phyloP scores from a whole-genome alignment of 208 protist genomes.

The Acanthamoeba castellanii region DNA sequence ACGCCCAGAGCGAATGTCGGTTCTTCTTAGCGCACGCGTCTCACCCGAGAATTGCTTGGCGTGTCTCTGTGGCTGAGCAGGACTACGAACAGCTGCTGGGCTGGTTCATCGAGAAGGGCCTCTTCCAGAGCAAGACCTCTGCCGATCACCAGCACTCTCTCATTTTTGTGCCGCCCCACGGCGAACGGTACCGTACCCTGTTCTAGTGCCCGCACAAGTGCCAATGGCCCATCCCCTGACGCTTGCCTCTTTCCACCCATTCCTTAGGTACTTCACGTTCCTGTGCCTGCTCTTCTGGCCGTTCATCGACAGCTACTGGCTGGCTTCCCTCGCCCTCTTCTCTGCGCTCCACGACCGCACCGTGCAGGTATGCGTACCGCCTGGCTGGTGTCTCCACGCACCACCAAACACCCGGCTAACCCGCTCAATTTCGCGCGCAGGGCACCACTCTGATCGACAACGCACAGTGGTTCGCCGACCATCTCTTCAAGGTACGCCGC shows the following conservation, averaged over 20 bases:
- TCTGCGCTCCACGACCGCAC: slow-evolving; percentile 63
- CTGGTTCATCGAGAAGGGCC: slow-evolving; percentile 49
- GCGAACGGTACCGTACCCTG: neutral
- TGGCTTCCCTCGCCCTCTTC: slow-evolving; percentile 55
- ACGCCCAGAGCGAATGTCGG: neutral
- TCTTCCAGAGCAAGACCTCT: slow-evolving; percentile 35
- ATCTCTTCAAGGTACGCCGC: slow-evolving; percentile 64
- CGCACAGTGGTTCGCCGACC: slow-evolving; percentile 72
- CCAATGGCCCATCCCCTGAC: neutral
- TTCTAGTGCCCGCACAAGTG: neutral
- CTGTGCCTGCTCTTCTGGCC: slow-evolving; percentile 75
- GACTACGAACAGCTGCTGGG: slow-evolving; percentile 15
- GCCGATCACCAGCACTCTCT: neutral
- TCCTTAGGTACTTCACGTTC: slow-evolving; percentile 69
- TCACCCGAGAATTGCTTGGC: neutral
- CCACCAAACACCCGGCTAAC: neutral
- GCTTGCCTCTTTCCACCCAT: neutral
- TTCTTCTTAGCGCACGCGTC: neutral
- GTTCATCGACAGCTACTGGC: slow-evolving; percentile 76
- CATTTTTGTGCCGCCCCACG: slow-evolving; percentile 65
- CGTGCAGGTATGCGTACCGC: neutral
- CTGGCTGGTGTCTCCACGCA: too few relatives aligned
- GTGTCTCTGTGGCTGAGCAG: neutral
- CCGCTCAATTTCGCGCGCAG: neutral
- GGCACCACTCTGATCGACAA: slow-evolving; percentile 23